A percentile compares a stretch with the other conserved stretches of the same genome.
These are phyloP conservation scores for Ophiostoma sp. DNA, from an alignment of 2,329 filamentous ascomycete genomes.

Conservation along the genomic window DNA sequence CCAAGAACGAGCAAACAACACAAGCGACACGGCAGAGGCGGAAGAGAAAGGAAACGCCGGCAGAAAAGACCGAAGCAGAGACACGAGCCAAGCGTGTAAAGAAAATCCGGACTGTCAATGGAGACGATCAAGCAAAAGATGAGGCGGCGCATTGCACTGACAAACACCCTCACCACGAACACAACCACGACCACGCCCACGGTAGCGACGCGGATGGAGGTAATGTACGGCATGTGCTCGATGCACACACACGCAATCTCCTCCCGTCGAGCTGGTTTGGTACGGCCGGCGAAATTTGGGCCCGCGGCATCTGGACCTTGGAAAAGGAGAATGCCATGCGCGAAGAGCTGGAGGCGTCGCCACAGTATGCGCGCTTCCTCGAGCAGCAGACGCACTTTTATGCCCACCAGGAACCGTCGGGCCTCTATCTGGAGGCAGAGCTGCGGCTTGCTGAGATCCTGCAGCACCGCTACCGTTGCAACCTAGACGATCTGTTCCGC, in stretches of 20 bases:
- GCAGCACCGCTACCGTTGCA: conserved; percentile 25
- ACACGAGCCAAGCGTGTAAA: not conserved
- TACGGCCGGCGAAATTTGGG: conserved; percentile 20
- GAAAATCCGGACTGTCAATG: not conserved
- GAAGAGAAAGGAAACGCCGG: not conserved
- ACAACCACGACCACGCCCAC: not conserved
- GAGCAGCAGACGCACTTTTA: conserved; percentile 10
- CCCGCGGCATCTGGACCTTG: conserved; percentile 23
- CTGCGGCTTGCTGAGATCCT: conserved; percentile 25
- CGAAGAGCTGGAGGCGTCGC: conserved; percentile 3
- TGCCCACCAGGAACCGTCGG: not conserved
- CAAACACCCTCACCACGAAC: not conserved
- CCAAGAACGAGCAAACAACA: not conserved
- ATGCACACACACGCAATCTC: not conserved
- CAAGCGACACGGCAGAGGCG: not conserved
- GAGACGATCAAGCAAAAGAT: not conserved
- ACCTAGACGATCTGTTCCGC: conserved; percentile 26
- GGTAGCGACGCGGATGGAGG: not conserved
- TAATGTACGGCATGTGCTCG: no score
- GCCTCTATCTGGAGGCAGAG: conserved; percentile 16
- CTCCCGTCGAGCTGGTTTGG: conserved; percentile 24
- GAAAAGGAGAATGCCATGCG: conserved; percentile 18
- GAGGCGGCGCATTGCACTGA: not conserved
- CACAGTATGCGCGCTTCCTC: conserved; percentile 13
- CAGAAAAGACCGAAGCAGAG: not conserved